These are phyloP conservation scores for Cutaneotrichosporon dermatis DNA, from an alignment of 1,284 basidiomycete species.

Conservation along the genomic window DNA sequence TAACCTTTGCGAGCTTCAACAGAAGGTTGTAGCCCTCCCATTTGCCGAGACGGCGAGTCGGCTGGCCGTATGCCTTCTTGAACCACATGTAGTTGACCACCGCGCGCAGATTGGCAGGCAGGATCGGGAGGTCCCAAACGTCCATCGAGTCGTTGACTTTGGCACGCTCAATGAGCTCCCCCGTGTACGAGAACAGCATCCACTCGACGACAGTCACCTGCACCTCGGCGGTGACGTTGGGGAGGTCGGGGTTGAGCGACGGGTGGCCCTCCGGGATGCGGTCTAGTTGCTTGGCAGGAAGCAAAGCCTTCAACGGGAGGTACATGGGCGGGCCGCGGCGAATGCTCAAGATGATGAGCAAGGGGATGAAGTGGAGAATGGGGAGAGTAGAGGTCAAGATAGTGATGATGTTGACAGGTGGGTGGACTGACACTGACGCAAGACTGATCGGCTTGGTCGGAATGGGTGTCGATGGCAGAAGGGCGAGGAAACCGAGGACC, in stretches of 20 bases:
- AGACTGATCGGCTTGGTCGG: conserved; percentile 19
- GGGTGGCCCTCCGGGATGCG: conserved; percentile 28
- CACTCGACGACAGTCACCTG: conserved; percentile 58
- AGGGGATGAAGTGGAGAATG: conserved; percentile 54
- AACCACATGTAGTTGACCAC: conserved; percentile 37
- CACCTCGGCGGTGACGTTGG: conserved; percentile 43
- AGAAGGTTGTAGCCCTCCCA: conserved; percentile 46
- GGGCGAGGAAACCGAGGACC: conserved; percentile 45
- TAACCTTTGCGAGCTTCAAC: conserved; percentile 44
- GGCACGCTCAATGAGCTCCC: conserved; percentile 75
- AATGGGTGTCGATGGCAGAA: conserved; percentile 41
- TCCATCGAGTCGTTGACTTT: conserved; percentile 68
- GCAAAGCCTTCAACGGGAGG: conserved; percentile 65
- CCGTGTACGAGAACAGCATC: conserved; percentile 75
- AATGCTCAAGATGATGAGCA: conserved; percentile 57
- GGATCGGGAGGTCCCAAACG: conserved; percentile 76
- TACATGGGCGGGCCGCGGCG: conserved; percentile 69
- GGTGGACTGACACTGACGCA: conserved; percentile 1
- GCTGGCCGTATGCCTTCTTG: conserved; percentile 36
- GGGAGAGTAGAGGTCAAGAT: conserved; percentile 39
- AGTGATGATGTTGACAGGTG: conserved; percentile 15
- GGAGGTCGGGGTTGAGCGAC: conserved; percentile 30
- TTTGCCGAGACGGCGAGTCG: conserved; percentile 27
- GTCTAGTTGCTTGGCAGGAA: conserved; percentile 60
- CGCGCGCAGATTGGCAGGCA: conserved; percentile 64